phyloP scores from a whole-genome alignment of 2,329 filamentous ascomycete species.

The Chrysoporthe austroafricana region DNA sequence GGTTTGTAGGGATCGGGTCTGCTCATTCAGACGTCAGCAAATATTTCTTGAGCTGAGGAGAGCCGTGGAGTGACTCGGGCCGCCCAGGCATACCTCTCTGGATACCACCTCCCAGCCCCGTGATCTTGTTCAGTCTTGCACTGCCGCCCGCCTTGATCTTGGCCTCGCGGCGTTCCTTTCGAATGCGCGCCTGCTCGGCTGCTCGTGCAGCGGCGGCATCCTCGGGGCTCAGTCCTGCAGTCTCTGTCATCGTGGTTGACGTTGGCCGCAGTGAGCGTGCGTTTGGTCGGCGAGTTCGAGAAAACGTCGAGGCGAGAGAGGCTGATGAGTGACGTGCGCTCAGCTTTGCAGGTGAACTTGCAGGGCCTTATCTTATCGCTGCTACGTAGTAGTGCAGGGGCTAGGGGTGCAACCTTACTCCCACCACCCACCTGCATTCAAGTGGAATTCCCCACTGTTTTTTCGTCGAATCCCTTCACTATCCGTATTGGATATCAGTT shows the following conservation, averaged over 20 bases:
- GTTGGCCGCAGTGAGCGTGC: background rate
- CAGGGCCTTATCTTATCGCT: background rate
- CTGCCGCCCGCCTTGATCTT: conserved; percentile 76
- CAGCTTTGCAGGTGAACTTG: background rate
- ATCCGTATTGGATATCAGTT: background rate
- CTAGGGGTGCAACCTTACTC: background rate
- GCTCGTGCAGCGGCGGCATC: conserved; percentile 56
- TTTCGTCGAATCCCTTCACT: no score
- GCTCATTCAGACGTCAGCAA: conserved; percentile 4
- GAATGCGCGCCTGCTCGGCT: conserved; percentile 70
- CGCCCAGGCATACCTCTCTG: conserved; percentile 44
- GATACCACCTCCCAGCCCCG: conserved; percentile 66
- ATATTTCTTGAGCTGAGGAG: background rate
- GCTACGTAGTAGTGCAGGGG: background rate
- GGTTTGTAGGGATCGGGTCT: conserved; percentile 23
- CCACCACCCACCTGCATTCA: no score
- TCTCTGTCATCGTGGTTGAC: conserved; percentile 45
- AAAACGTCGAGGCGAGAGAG: background rate
- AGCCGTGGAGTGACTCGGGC: background rate
- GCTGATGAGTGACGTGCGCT: conserved; percentile 9
- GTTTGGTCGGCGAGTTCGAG: background rate
- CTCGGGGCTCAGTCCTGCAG: conserved; percentile 41
- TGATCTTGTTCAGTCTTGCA: conserved; percentile 74
- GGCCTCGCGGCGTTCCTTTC: conserved; percentile 78
- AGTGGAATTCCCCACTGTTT: no score